Evolutionary conservation across 1,284 basidiomycete genomes (phyloP), one percentile per base, ranked within the genome.

Genomic region (Takashimella tepidaria): DNA sequence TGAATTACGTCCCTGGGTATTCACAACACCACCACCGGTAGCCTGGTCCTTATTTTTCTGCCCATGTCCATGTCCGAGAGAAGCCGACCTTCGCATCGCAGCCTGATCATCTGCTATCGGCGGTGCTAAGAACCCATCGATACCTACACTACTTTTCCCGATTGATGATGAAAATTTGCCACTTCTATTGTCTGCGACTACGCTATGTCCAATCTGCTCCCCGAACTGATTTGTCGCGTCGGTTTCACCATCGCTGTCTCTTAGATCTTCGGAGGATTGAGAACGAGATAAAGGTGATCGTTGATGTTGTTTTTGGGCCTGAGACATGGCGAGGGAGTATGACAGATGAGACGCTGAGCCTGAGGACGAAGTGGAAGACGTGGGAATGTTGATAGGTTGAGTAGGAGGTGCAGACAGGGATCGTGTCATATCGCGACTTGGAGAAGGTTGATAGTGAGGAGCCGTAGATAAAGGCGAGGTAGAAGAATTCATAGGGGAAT

Each of bases 271-370:
- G 13, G 61, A 63, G 1, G 64, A 64, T 41, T 47, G 51, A 23
- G 61, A 61, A 41, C 57, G 53, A 3, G 56, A 56, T 6, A 64
- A 45, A 8, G 62, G 64, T 11, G 62, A 63, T 8, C 55, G 55
- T 8, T 37, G 31, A 8, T 37, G 31, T 37, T 8, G 31, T 16
- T 8, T 37, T 8, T 37, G 8, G 10, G 31, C 10, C 31, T 16
- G 10, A 16, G 8, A 13, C 40, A 20, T 22, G 48, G 21, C 43
- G 26, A 54, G 49, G 20, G 54, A 21, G 42, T 31, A 22, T 25
- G 6, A 5, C 8, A 43, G 49, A 53, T n/a, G 54, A 50, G 13
- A 47, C 12, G 11, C 23, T 46, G 25, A 50, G 45, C 20, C 47
- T 21, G 21, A 57, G 50, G 12, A 40, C 37, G 2, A 53, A 2